Base-by-base conservation (phyloP, 73 alveolate species). In the Stentor roeselii region DNA sequence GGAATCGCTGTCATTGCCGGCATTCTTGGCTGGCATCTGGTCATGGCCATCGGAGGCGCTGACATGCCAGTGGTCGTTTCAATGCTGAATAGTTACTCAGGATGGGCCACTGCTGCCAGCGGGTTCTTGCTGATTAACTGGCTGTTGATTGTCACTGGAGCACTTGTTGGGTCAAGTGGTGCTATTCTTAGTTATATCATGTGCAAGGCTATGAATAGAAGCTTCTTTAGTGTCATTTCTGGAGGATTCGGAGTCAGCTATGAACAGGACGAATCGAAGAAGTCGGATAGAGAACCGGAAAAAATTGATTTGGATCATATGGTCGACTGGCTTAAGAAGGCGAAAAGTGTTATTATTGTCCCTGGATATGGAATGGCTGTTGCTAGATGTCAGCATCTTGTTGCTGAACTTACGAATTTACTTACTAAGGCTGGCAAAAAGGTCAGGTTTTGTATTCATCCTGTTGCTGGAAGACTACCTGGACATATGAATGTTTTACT, bases 1-100 rank as follows among this genome's bases (percentile, higher is more conserved):
- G 84, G 2, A 1, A 76, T 21, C n/a, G 74, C 84, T n/a, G 60
- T 15, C 14, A 15, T 76, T n/a, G 14, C 84, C 0, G 27, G 60
- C 39, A 36, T 76, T 41, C 32, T 76, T 1, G 84, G 84, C 34
- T 76, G 84, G 84, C 84, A 76, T 2, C n/a, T 76, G 34, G 91
- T 91, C 59, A 82, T 86, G 80, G 91, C 96, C 41, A 93, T 93
- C 36, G 98, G 98, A 31, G 96, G 95, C n/a, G 98, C 97, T 3
- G 98, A 93, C 85, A 93, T 93, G 98, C 98, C 98, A 2, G 98
- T 93, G 82, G 97, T 90, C 50, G 92, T 93, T 41, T 89, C 98
- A 42, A 90, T 93, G 86, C 77, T 93, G 82, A 93, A 93, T 75
- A 86, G 95, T 59, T 91, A 88, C 85, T 88, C 95, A 42, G 97